Base-by-base conservation (phyloP, 768 basidiomycete species). In the Trametes elegans region DNA sequence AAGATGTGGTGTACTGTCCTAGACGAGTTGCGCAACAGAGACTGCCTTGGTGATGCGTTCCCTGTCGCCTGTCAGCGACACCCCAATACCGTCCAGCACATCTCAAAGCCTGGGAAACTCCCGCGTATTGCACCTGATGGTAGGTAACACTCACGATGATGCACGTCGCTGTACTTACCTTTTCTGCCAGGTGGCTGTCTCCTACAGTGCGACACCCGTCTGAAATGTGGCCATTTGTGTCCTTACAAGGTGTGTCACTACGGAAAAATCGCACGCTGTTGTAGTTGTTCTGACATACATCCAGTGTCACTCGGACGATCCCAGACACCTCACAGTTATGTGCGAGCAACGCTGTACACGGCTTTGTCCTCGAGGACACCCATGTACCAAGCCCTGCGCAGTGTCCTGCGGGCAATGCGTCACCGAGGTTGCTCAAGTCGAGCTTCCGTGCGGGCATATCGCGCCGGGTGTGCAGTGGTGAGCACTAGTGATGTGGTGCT, bases 121-220 rank as follows among this genome's bases (percentile, higher is more conserved):
- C 70, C 75, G 1, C 64, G 68, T 9, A 62, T 80, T 32, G 78
- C 86, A 0, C 87, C 83, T 2, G 82, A 85, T 61, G 83, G 84
- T 84, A 39, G 7, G 42, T 48, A 18, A 27, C 7, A 27, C 39
- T 23, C 23, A 27, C 28, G 7, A n/a, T n/a, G n/a, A n/a, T n/a
- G n/a, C n/a, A n/a, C n/a, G n/a, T n/a, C n/a, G n/a, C n/a, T n/a
- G n/a, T n/a, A n/a, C n/a, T n/a, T n/a, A n/a, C n/a, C n/a, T n/a
- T n/a, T n/a, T n/a, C n/a, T n/a, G n/a, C 11, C 38, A 81, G 86
- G 86, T 24, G 86, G 87, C 2, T 88, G 86, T 63, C 69, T 86
- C 47, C 68, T 68, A 24, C 72, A 78, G 7, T 88, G 87, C 57
- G 75, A 77, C 29, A 69, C 71, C 8, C 70, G 73, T 23, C 68